Evolutionary conservation across 768 basidiomycete genomes (phyloP), one percentile per base, ranked within the genome.

Genomic region (Tricholoma matsutake): DNA sequence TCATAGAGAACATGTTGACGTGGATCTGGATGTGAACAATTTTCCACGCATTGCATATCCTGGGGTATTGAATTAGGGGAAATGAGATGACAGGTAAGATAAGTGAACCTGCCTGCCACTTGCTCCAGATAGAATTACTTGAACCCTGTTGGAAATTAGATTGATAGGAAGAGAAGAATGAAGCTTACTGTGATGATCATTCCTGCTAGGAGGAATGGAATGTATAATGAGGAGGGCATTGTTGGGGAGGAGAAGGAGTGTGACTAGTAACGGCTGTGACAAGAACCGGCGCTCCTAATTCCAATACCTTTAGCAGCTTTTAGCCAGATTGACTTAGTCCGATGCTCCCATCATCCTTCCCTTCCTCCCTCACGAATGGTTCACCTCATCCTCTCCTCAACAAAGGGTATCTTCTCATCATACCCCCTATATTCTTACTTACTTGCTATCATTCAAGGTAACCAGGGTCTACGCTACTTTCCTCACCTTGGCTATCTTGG

Each of bases 11-110:
- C 81, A 58, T 83, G 86, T 35, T 78, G 77, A 3, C 68, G 63
- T 2, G 87, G 83, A 73, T 92, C 78, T 37, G 83, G 83, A 64
- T 87, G 82, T 52, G 73, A 72, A 72, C 96, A 98, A 73, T 96
- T 91, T 81, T 94, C 94, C 47, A 98, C 96, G 70, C 96, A 98
- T 86, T 97, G 94, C 92, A 97, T 96, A 73, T 98, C 96, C 88
- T 91, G 62, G 3, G 11, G 28, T 31, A n/a, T 1, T 45, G 43
- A 6, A 41, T 39, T 11, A 56, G 22, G 1, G n/a, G 4, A 2
- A 25, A 18, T 34, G 43, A n/a, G 6, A 28, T 13, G 1, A 18
- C 28, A 31, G n/a, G 28, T 43, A 14, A 34, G 13, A 22, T 43
- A 22, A 34, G 35, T 32, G 35, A 31, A 69, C 80, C 67, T 63